Conservation (phyloP, 306 rosid species). For the Styphnolobium japonicum region DNA sequence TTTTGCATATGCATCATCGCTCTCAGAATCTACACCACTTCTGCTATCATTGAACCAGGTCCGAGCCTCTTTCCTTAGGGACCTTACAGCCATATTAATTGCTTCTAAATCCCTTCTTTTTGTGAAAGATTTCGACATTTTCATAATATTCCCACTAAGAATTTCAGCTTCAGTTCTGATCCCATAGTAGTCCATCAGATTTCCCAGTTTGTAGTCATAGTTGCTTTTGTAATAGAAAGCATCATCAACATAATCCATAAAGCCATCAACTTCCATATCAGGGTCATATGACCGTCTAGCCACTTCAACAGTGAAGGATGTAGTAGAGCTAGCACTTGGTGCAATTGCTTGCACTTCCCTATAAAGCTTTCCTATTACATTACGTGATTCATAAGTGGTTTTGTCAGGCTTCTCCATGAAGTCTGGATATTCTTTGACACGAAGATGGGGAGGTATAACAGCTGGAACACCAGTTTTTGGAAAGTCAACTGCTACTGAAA, state of each 20-base stretch:
- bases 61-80: conserved; percentile 77
- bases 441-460: conserved; percentile 44
- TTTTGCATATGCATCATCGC: conserved; percentile 51
- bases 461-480: conserved; percentile 90
- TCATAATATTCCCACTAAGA: conserved; percentile 63
- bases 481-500: conserved; percentile 80
- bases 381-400: conserved; percentile 44
- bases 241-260: conserved; percentile 61
- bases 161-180: conserved; percentile 81
- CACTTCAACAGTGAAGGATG: conserved; percentile 45
- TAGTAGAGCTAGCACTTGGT: conserved; percentile 9
- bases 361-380: conserved; percentile 75
- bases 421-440: conserved; percentile 72
- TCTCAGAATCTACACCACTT: conserved; percentile 17
- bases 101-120: conserved; percentile 66
- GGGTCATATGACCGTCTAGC: conserved; percentile 52
- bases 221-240: conserved; percentile 57
- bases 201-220: conserved; percentile 77
- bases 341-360: conserved; percentile 56
- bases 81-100: conserved; percentile 55
- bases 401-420: conserved; percentile 83
- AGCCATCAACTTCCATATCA: conserved; percentile 79
- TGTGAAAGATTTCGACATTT: conserved; percentile 49
- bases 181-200: conserved; percentile 79
- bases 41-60: conserved; percentile 64